These are phyloP conservation scores for Boletus barrowsii DNA, from an alignment of 768 basidiomycete genomes.

Conservation along the genomic window DNA sequence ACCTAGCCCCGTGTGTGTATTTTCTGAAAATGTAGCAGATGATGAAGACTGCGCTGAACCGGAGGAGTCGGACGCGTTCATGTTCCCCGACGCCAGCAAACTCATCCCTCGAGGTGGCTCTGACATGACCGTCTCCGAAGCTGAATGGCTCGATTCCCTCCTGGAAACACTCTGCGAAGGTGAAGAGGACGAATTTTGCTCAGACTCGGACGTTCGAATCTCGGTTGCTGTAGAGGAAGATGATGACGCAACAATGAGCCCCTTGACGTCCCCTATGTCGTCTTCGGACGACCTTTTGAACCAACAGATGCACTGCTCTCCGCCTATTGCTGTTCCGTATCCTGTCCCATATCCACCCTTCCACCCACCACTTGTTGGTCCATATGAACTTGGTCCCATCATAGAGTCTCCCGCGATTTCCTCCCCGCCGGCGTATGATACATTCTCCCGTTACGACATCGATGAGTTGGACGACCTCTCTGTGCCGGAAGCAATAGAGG, in stretches of 20 bases:
- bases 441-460: constrained; percentile 59
- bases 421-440: constrained; percentile 39
- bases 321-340: constrained; percentile 51
- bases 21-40: constrained; percentile 40
- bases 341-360: constrained; percentile 67
- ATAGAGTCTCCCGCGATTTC: constrained; percentile 43
- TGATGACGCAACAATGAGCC: constrained; percentile 53
- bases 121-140: constrained; percentile 54
- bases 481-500: constrained; percentile 80
- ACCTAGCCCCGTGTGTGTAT: constrained; percentile 26
- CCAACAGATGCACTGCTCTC: constrained; percentile 47
- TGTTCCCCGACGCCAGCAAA: constrained; percentile 75
- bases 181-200: constrained; percentile 58
- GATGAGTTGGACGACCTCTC: constrained; percentile 68
- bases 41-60: constrained; percentile 43
- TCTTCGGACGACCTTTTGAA: constrained; percentile 72
- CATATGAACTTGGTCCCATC: constrained; percentile 47
- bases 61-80: constrained; percentile 62
- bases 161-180: constrained; percentile 71
- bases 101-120: constrained; percentile 37
- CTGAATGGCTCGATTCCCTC: constrained; percentile 79
- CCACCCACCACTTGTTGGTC: constrained; percentile 53
- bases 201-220: constrained; percentile 44
- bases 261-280: constrained; percentile 65
- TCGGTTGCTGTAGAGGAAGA: constrained; percentile 60